Conservation (phyloP, 352 stramenopile genomes). For the Pythium coloratum region DNA sequence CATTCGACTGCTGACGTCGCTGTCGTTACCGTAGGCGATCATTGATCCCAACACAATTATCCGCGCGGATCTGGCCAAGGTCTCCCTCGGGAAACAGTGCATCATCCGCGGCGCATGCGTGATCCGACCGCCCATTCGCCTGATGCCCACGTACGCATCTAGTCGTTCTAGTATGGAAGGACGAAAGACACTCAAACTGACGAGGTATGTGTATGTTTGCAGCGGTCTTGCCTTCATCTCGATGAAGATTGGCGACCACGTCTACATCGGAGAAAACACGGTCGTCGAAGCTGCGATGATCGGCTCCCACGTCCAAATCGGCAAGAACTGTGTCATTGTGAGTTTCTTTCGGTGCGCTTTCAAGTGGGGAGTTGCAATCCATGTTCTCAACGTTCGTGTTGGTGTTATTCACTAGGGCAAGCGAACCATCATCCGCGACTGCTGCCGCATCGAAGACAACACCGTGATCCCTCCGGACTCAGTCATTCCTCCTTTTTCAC, state of each 20-base stretch:
- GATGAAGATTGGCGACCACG: slow-evolving; percentile 80
- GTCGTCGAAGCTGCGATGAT: slow-evolving; percentile 86
- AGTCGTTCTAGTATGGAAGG: neutral
- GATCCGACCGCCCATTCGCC: slow-evolving; percentile 65
- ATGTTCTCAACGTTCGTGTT: neutral
- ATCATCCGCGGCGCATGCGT: slow-evolving; percentile 72
- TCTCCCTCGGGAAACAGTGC: slow-evolving; percentile 81
- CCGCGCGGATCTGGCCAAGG: slow-evolving; percentile 79
- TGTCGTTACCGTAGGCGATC: slow-evolving; percentile 46
- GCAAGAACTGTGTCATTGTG: slow-evolving; percentile 86
- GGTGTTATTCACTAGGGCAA: slow-evolving; percentile 47
- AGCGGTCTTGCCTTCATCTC: slow-evolving; percentile 82
- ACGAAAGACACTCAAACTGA: neutral
- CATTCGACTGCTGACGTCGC: too few relatives aligned
- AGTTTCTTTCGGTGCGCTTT: neutral
- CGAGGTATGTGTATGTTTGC: neutral
- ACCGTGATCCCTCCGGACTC: slow-evolving; percentile 74
- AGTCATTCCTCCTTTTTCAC: slow-evolving; percentile 77
- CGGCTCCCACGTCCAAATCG: slow-evolving; percentile 82
- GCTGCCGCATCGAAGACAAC: slow-evolving; percentile 82
- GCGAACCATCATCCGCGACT: slow-evolving; percentile 82
- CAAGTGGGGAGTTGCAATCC: too few relatives aligned
- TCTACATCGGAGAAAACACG: slow-evolving; percentile 72
- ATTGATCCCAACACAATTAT: slow-evolving; percentile 71
- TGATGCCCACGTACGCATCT: slow-evolving; percentile 56